Base-by-base conservation (phyloP, 129 eudicot genomes). In the Flaveria sonorensis region DNA sequence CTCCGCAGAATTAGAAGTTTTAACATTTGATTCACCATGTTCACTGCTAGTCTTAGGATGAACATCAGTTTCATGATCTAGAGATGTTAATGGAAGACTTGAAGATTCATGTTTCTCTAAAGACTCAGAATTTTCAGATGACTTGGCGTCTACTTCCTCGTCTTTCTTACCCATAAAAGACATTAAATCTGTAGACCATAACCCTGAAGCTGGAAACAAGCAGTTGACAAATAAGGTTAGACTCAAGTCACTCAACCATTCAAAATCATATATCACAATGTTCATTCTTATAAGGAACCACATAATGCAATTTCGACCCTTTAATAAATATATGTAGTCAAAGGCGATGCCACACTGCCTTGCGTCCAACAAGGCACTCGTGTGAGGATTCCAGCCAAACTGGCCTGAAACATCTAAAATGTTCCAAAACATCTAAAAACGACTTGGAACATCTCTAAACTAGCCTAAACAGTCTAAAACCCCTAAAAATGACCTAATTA, bases 81-180 rank as follows among this genome's bases (percentile, higher is more conserved):
- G 75, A 57, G 72, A 48, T 40, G 84, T 61, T 26, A 87, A 61
- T 30, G 79, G 59, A 40, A 65, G 73, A 75, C 48, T 76, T 59
- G 74, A 71, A 39, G 85, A 71, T 26, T 76, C 87, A 65, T 89
- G n/a, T 56, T 61, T 56, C 52, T 61, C 82, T 60, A 1, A 15
- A 39, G 82, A 67, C 59, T 73, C 75, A 18, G 1, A 13, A 2
- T 73, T 53, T 72, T 83, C 87, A n/a, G 51, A 64, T 3, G 93
- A 64, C 75, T 85, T 85, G 2, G 87, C 79, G 51, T 81, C 86
- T 39, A 88, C 91, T 50, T 88, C 91, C 50, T 60, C 98, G 28
- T 60, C 83, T 86, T 82, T 86, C 47, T 85, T 86, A 43, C 96
- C 97, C 80, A 86, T 83, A 72, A 91, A 86, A 30, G 87, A 82